Base-by-base conservation (phyloP, 441 rosid genomes). In the Pelargonium fulgidum region DNA sequence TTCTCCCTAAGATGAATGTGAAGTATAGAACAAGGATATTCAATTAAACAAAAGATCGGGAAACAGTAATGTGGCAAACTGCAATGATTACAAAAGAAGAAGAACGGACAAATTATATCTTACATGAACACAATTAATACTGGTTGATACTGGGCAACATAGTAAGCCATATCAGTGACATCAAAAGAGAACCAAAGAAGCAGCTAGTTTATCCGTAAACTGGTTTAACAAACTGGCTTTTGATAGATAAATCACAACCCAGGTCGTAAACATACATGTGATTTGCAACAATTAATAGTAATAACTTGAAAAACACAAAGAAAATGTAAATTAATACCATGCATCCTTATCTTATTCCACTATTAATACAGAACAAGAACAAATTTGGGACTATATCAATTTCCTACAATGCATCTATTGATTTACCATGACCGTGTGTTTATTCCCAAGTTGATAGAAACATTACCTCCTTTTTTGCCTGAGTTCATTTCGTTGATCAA, bases 381-480 rank as follows among this genome's bases (percentile, higher is more conserved):
- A 16, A 54, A 7, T 54, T 54, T 50, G 7, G 7, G 19, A 54
- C 61, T 50, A 50, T 13, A 50, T 16, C 44, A 29, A n/a, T 58
- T 19, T 62, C 63, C 42, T 20, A 17, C 62, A 48, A n/a, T 59
- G 67, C 33, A 66, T 19, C 17, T 22, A 47, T 19, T 26, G 36
- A 67, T 67, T 45, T 61, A 50, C 20, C 2, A 11, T n/a, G 64
- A 10, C 61, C 4, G 7, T 33, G 26, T 7, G 64, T 42, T 41
- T 59, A 70, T 14, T 54, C 64, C 20, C 64, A 66, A 56, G 11
- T 44, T 22, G 29, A 56, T 36, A 24, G 39, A 54, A 65, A 66
- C 11, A 29, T 67, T 85, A 91, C 92, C 97, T 89, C 78, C 96
- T 83, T 0, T 45, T 68, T 73, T 79, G 81, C 82, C 93, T 82